Base-by-base conservation (phyloP, 2,329 filamentous ascomycete species). In the Immersiporthe knoxdaviesiana region DNA sequence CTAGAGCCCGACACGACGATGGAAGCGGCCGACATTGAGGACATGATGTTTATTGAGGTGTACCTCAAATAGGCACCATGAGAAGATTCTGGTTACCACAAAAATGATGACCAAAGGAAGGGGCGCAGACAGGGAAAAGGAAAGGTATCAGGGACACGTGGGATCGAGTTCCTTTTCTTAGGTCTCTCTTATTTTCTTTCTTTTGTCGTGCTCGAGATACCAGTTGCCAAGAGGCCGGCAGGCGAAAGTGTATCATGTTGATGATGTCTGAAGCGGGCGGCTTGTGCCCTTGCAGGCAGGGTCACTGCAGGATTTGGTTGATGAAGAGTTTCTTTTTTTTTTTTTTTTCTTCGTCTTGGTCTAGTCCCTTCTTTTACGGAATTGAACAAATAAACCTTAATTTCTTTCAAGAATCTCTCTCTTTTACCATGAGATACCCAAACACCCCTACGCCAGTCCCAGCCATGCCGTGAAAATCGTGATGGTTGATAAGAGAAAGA, bases 41-140 rank as follows among this genome's bases (percentile, higher is more conserved):
- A 97, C 74, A 84, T 90, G 81, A 92, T 95, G 77, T 84, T 86
- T 37, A 81, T 97, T 44, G 93, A 97, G 78, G 91, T 96, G 30
- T 84, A 91, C 72, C 79, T 94, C 66, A 87, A 84, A 73, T 88
- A 73, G 79, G 39, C 2, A 27, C 41, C n/a, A 44, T 47, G 12
- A 63, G 35, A 44, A 37, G 18, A 27, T 14, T 10, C 27, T 35
- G 54, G 52, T 14, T 18, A 30, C n/a, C 24, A 18, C 52, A 16
- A 32, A 14, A 1, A 50, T 1, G 18, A 10, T 16, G 44, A 18
- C 6, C 6, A 18, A 18, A 2, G 41, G 14, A 44, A 44, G 16
- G 41, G 14, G 16, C 0, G 14, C 14, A 44, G 10, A 56, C 37
- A 12, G 52, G 27, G 4, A 18, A 30, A 32, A 4, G 16, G 32